A percentile compares a stretch with the other conserved stretches of the same genome.
Evolutionary conservation across 2,329 filamentous ascomycete genomes (phyloP).

Genomic region (Colletotrichum scovillei): DNA sequence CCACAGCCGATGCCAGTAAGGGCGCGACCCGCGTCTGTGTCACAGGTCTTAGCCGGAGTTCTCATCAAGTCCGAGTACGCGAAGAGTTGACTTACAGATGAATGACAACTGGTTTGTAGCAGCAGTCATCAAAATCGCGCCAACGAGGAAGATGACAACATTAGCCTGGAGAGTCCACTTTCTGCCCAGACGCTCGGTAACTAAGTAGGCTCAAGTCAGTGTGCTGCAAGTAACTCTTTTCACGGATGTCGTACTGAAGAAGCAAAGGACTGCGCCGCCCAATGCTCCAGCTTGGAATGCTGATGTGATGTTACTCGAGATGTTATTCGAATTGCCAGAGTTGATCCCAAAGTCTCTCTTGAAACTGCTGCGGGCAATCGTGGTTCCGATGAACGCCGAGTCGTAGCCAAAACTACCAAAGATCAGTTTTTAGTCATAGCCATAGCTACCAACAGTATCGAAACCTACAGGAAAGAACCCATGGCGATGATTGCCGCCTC

Average conservation of each 20-base stretch:
- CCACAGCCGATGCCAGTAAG: slow-evolving; percentile 68
- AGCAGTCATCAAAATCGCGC: slow-evolving; percentile 55
- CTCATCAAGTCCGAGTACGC: too few relatives aligned
- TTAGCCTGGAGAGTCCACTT: slow-evolving; percentile 62
- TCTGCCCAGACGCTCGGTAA: slow-evolving; percentile 59
- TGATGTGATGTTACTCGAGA: slow-evolving; percentile 57
- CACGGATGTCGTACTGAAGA: slow-evolving; percentile 43
- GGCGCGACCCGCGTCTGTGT: slow-evolving; percentile 59
- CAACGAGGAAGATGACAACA: slow-evolving; percentile 56
- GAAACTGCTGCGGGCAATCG: slow-evolving; percentile 61
- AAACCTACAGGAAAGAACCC: slow-evolving; percentile 53
- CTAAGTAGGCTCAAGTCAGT: slow-evolving; percentile 19
- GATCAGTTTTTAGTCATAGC: not conserved
- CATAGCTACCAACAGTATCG: slow-evolving; percentile 16
- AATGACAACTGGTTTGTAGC: slow-evolving; percentile 52
- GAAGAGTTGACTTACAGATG: slow-evolving; percentile 46
- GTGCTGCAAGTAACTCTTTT: slow-evolving; percentile 4
- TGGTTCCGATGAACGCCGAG: slow-evolving; percentile 64
- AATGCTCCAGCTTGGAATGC: slow-evolving; percentile 62
- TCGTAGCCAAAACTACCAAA: slow-evolving; percentile 62
- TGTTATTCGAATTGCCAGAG: slow-evolving; percentile 43
- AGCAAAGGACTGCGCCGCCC: slow-evolving; percentile 62
- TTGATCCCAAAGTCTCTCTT: slow-evolving; percentile 51
- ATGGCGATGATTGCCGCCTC: slow-evolving; percentile 59
- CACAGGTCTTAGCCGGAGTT: not conserved